These are phyloP conservation scores for Azolla pinnata DNA, from an alignment of 75 land plant genomes.

Conservation along the genomic window DNA sequence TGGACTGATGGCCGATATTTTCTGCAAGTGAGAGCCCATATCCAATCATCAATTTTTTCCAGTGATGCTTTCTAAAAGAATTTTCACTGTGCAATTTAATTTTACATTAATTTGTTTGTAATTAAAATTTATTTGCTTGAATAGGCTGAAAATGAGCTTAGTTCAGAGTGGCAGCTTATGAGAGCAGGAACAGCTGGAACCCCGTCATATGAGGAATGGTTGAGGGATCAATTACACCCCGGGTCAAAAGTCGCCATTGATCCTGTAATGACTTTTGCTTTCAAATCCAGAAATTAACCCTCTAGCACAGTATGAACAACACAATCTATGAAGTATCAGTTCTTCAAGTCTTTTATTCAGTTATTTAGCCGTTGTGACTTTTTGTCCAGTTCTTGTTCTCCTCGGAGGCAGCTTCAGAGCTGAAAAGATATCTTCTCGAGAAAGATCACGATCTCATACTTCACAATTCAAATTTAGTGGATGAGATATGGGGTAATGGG, in stretches of 20 bases:
- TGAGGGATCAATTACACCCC: constrained; percentile 56
- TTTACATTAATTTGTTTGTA: too few relatives aligned
- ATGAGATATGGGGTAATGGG: constrained; percentile 76
- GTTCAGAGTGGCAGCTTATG: constrained; percentile 83
- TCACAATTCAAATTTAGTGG: constrained; percentile 69
- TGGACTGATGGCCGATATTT: constrained; percentile 99
- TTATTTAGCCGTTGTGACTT: too few relatives aligned
- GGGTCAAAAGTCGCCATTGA: constrained; percentile 90
- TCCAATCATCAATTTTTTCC: not conserved
- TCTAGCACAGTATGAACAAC: too few relatives aligned
- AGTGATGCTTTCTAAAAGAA: not conserved
- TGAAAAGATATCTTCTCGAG: constrained; percentile 49
- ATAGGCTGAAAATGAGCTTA: constrained; percentile 92
- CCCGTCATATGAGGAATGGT: constrained; percentile 81
- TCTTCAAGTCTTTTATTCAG: too few relatives aligned
- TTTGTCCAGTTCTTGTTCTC: constrained; percentile 85
- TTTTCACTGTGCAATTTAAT: too few relatives aligned
- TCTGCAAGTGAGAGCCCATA: constrained; percentile 52
- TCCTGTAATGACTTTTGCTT: constrained; percentile 50
- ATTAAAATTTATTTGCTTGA: too few relatives aligned
- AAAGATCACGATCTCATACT: constrained; percentile 61
- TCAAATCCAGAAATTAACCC: not conserved
- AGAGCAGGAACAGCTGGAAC: constrained; percentile 74
- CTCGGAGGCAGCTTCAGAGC: constrained; percentile 84
- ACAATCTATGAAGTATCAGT: too few relatives aligned